Evolutionary conservation across 2,329 filamentous ascomycete species (phyloP).

Genomic region (Aspergillus fumigatus): DNA sequence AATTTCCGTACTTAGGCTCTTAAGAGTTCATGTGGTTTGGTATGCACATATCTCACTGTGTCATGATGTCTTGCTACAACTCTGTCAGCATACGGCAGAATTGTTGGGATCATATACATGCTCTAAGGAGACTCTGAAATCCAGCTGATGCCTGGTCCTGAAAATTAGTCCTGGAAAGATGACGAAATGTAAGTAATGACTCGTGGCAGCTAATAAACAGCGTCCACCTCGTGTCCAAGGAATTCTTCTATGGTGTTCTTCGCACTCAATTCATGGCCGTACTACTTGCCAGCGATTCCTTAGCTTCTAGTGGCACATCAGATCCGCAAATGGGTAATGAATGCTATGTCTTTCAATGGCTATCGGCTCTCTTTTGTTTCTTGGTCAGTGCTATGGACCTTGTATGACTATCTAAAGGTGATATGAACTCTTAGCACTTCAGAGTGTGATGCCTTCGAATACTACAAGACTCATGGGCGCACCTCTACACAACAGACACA

Average conservation of each 20-base stretch:
- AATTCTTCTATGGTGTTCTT: background rate
- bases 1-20: background rate
- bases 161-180: background rate
- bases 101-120: slow-evolving; percentile 8
- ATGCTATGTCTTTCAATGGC: background rate
- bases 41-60: slow-evolving; percentile 23
- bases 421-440: background rate
- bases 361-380: background rate
- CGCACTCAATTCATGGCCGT: background rate
- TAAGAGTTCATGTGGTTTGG: slow-evolving; percentile 1
- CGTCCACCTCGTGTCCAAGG: background rate
- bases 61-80: slow-evolving; percentile 23
- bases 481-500: background rate
- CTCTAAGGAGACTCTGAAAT: background rate
- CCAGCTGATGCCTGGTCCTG: background rate
- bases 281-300: background rate
- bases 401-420: background rate
- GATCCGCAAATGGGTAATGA: background rate
- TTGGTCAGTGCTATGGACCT: background rate
- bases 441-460: background rate
- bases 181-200: background rate
- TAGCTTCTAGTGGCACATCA: background rate
- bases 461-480: background rate
- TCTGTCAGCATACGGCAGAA: slow-evolving; percentile 8
- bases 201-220: background rate